A percentile compares a stretch with the other conserved stretches of the same genome.
Conservation (phyloP, 371 early-diverging fungal species). For the Lichtheimia ornata region DNA sequence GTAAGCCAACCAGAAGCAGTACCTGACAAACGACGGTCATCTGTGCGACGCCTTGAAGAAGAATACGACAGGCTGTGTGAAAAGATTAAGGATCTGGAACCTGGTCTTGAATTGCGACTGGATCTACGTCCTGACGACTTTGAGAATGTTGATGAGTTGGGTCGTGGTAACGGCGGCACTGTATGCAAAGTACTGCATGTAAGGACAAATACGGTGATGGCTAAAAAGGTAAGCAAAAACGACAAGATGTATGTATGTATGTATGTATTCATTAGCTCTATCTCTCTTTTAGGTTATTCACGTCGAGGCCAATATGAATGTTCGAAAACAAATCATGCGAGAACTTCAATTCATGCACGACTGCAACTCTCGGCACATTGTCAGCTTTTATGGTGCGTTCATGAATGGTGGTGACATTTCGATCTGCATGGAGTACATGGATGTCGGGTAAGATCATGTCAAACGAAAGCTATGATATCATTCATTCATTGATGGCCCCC, state of each 20-base stretch:
- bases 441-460: constrained; percentile 59
- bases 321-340: constrained; percentile 83
- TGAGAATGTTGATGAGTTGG: constrained; percentile 75
- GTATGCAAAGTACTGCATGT: constrained; percentile 79
- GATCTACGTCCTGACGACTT: constrained; percentile 87
- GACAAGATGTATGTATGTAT: not conserved
- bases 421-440: constrained; percentile 94
- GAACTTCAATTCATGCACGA: constrained; percentile 88
- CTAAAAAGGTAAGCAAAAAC: constrained; percentile 67
- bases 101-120: constrained; percentile 74
- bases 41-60: constrained; percentile 20
- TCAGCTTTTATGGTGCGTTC: constrained; percentile 90
- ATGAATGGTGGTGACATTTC: constrained; percentile 80
- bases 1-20: constrained; percentile 15
- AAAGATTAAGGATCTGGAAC: constrained; percentile 62
- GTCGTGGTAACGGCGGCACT: constrained; percentile 87
- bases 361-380: constrained; percentile 84
- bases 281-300: constrained; percentile 64
- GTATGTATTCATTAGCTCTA: not conserved
- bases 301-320: constrained; percentile 68
- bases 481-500: too few species aligned
- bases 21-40: constrained; percentile 17
- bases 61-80: constrained; percentile 45
- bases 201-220: constrained; percentile 82
- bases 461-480: too few species aligned